Evolutionary conservation across 139 green algal species (phyloP).

Genomic region (Deuterostichococcus epilithicus): DNA sequence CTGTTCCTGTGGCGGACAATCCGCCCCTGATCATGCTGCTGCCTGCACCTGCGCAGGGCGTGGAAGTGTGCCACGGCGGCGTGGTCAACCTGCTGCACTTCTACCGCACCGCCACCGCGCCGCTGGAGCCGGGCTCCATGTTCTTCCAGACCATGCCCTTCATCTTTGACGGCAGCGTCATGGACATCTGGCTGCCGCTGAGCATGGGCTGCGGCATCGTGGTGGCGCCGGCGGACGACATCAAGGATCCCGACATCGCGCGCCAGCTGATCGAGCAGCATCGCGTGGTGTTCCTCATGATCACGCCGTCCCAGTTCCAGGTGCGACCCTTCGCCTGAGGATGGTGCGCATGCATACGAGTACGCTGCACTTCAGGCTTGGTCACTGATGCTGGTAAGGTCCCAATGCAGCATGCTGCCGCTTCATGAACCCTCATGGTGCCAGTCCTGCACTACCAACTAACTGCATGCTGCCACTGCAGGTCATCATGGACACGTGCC

Average conservation of each 20-base stretch:
- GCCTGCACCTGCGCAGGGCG: not conserved
- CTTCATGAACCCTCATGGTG: no score
- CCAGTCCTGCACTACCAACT: not conserved
- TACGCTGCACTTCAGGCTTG: not conserved
- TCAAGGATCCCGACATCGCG: constrained; percentile 9
- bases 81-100: constrained; percentile 1
- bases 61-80: not conserved
- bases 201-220: not conserved
- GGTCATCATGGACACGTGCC: constrained; percentile 9
- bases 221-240: not conserved
- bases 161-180: not conserved
- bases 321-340: not conserved
- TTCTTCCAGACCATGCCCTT: constrained; percentile 32
- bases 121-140: constrained; percentile 14
- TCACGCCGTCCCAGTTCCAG: not conserved
- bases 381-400: not conserved
- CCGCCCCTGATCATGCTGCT: no score
- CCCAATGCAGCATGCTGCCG: constrained; percentile 2
- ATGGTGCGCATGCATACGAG: not conserved
- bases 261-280: constrained; percentile 6
- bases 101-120: not conserved
- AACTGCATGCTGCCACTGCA: not conserved
- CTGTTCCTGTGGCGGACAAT: no score
- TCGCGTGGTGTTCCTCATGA: constrained; percentile 2
- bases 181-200: not conserved